phyloP scores from a whole-genome alignment of 768 basidiomycete species.

The Megacollybia marginata region DNA sequence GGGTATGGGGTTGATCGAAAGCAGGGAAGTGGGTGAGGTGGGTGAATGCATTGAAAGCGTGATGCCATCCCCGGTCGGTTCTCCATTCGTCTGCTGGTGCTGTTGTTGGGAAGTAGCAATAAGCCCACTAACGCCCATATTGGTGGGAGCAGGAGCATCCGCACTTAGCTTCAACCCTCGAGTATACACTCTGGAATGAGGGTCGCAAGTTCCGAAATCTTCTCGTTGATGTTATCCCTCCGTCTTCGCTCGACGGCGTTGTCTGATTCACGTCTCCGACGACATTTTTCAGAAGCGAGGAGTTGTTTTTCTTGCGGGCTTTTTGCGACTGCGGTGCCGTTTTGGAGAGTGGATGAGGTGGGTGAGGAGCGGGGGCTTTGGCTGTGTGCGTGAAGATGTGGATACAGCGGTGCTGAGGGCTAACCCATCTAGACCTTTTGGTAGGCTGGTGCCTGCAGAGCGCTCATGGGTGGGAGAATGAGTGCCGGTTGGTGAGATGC shows the following conservation, averaged over 20 bases:
- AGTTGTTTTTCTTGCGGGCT: slow-evolving; percentile 51
- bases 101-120: neutral
- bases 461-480: neutral
- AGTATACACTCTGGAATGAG: slow-evolving; percentile 77
- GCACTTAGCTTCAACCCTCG: slow-evolving; percentile 38
- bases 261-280: slow-evolving; percentile 80
- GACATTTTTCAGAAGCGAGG: slow-evolving; percentile 57
- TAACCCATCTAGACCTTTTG: too few relatives aligned
- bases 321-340: too few relatives aligned
- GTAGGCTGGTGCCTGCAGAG: neutral
- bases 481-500: too few relatives aligned
- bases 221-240: slow-evolving; percentile 93
- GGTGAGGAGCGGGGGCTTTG: too few relatives aligned
- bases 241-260: slow-evolving; percentile 87
- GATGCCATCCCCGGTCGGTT: neutral
- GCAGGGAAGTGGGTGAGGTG: neutral
- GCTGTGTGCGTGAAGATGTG: too few relatives aligned
- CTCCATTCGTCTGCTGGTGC: too few relatives aligned
- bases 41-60: neutral
- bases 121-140: neutral
- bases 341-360: too few relatives aligned
- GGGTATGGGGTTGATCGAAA: neutral
- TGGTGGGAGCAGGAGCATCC: too few relatives aligned
- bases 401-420: too few relatives aligned
- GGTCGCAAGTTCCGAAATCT: slow-evolving; percentile 87